Conservation (phyloP, 257 asterid genomes). For the Galeopsis tetrahit region DNA sequence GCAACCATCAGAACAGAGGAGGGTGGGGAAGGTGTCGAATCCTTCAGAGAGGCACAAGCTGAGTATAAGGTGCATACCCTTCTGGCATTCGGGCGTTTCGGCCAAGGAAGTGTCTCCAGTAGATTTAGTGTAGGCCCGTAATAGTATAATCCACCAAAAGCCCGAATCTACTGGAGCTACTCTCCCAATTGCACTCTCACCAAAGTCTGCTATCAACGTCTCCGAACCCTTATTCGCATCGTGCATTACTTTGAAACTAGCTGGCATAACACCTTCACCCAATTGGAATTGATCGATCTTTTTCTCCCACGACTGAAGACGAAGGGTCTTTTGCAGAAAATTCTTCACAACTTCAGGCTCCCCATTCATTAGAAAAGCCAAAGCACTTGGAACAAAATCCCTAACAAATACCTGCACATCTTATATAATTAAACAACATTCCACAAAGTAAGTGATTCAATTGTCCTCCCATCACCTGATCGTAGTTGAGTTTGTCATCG, state of each 20-base stretch:
- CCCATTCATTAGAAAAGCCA: slow-evolving; percentile 60
- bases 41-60: slow-evolving; percentile 61
- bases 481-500: slow-evolving; percentile 85
- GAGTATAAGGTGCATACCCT: slow-evolving; percentile 54
- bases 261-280: slow-evolving; percentile 66
- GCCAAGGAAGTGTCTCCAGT: slow-evolving; percentile 59
- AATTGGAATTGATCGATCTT: slow-evolving; percentile 56
- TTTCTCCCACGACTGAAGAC: slow-evolving; percentile 64
- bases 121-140: slow-evolving; percentile 58
- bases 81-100: slow-evolving; percentile 60
- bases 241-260: slow-evolving; percentile 58
- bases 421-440: slow-evolving; percentile 4
- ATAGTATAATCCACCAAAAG: slow-evolving; percentile 61
- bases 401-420: slow-evolving; percentile 56
- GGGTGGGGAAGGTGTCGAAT: slow-evolving; percentile 59
- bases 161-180: slow-evolving; percentile 67
- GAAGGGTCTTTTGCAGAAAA: slow-evolving; percentile 52
- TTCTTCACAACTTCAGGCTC: slow-evolving; percentile 59
- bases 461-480: slow-evolving; percentile 73
- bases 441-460: background rate
- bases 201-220: slow-evolving; percentile 60
- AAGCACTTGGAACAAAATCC: slow-evolving; percentile 62
- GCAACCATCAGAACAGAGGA: slow-evolving; percentile 65
- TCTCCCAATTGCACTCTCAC: slow-evolving; percentile 62
- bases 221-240: slow-evolving; percentile 54